phyloP scores from a whole-genome alignment of 306 rosid species.

The Cucumis cinereus region DNA sequence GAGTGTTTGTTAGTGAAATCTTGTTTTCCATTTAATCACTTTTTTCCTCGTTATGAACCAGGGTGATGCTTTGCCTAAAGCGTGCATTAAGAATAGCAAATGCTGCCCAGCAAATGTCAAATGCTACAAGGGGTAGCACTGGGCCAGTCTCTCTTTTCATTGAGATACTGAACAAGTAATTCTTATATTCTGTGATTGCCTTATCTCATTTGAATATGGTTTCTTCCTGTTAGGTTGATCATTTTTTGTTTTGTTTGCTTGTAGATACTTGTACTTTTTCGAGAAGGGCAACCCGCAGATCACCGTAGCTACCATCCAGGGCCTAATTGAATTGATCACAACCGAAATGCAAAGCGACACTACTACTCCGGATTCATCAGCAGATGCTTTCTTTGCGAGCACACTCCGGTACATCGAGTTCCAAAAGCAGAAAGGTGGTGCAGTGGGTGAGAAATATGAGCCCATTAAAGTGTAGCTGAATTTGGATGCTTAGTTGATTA shows the following conservation, averaged over 20 bases:
- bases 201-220: conserved; percentile 1
- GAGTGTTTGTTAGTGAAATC: conserved; percentile 1
- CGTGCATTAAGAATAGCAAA: conserved; percentile 87
- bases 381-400: conserved; percentile 82
- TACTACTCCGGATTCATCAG: conserved; percentile 47
- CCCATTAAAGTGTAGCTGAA: conserved; percentile 46
- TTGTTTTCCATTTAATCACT: background rate
- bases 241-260: conserved; percentile 10
- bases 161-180: conserved; percentile 90
- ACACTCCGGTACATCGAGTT: conserved; percentile 70
- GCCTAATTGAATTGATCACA: conserved; percentile 68
- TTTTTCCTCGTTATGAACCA: conserved; percentile 14
- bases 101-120: conserved; percentile 88
- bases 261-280: conserved; percentile 84
- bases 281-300: conserved; percentile 91
- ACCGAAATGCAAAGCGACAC: conserved; percentile 80
- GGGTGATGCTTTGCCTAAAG: conserved; percentile 84
- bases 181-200: background rate
- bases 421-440: conserved; percentile 90
- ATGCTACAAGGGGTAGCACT: conserved; percentile 69
- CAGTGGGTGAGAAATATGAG: conserved; percentile 77
- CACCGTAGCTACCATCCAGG: conserved; percentile 64
- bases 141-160: conserved; percentile 80
- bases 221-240: background rate
- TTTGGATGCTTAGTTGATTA: background rate